Evolutionary conservation across 108 stramenopile genomes (phyloP).

Genomic region (Cyclostephanos invisitatus): DNA sequence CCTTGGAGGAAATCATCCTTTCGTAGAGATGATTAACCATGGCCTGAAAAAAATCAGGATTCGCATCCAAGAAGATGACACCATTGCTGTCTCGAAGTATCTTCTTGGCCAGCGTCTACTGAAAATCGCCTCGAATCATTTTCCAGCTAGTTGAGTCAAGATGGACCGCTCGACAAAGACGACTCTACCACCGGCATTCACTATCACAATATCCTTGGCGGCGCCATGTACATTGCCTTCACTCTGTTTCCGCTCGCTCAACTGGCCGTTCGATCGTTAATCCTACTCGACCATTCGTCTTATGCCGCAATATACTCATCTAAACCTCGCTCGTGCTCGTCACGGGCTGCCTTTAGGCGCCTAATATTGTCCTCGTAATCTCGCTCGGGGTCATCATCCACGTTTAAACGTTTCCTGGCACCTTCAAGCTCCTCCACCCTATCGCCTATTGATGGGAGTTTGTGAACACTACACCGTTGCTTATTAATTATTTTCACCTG

Average conservation of each 20-base stretch:
- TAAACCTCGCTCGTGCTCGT: background rate
- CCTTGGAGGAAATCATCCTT: slow-evolving; percentile 5
- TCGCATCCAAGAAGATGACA: slow-evolving; percentile 19
- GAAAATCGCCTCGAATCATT: slow-evolving; percentile 14
- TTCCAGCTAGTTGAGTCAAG: slow-evolving; percentile 14
- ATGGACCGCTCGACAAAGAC: background rate
- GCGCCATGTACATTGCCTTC: slow-evolving; percentile 12
- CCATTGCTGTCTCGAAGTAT: slow-evolving; percentile 10
- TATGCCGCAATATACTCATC: background rate
- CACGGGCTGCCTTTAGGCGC: background rate
- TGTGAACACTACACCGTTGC: no score
- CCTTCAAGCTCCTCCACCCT: no score
- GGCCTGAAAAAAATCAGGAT: slow-evolving; percentile 12
- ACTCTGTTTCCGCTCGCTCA: background rate
- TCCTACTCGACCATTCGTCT: background rate
- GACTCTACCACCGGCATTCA: slow-evolving; percentile 19
- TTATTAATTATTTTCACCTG: no score
- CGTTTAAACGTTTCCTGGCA: no score
- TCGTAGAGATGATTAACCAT: slow-evolving; percentile 20
- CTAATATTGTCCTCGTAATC: no score
- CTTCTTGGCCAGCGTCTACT: slow-evolving; percentile 23
- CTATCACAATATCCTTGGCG: slow-evolving; percentile 8
- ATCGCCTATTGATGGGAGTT: no score
- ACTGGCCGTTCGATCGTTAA: background rate
- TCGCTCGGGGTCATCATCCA: no score